Evolutionary conservation across 257 asterid species (phyloP).

Genomic region (Cynanchum wilfordii): DNA sequence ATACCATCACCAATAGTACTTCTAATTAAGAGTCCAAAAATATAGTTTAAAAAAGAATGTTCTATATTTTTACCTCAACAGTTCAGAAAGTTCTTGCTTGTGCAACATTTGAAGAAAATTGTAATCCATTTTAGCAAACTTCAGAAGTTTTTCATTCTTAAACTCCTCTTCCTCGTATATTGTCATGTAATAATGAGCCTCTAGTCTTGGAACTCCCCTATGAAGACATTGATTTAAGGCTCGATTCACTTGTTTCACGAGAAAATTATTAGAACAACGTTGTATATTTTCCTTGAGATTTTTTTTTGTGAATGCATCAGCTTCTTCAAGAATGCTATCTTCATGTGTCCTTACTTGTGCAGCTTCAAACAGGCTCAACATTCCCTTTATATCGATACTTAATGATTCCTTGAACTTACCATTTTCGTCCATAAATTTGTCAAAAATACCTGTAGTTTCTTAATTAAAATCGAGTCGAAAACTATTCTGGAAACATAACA

Average conservation of each 20-base stretch:
- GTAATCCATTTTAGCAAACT: conserved; percentile 17
- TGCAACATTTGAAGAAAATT: conserved; percentile 35
- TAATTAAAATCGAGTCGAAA: too few relatives aligned
- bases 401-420: conserved; percentile 1
- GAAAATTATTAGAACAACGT: background rate
- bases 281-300: background rate
- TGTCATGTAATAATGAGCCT: conserved; percentile 23
- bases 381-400: background rate
- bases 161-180: conserved; percentile 21
- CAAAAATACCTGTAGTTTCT: too few relatives aligned
- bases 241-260: conserved; percentile 25
- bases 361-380: conserved; percentile 10
- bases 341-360: background rate
- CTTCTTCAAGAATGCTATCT: background rate
- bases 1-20: too few relatives aligned
- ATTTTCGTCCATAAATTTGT: too few relatives aligned
- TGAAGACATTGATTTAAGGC: conserved; percentile 29
- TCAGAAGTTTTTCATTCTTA: background rate
- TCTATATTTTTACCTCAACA: conserved; percentile 21
- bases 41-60: too few relatives aligned
- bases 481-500: too few relatives aligned
- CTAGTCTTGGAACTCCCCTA: conserved; percentile 28
- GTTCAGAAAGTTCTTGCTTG: conserved; percentile 28
- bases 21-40: too few relatives aligned
- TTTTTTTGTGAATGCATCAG: background rate